Base-by-base conservation (phyloP, 441 rosid species). In the Codiaeum variegatum region DNA sequence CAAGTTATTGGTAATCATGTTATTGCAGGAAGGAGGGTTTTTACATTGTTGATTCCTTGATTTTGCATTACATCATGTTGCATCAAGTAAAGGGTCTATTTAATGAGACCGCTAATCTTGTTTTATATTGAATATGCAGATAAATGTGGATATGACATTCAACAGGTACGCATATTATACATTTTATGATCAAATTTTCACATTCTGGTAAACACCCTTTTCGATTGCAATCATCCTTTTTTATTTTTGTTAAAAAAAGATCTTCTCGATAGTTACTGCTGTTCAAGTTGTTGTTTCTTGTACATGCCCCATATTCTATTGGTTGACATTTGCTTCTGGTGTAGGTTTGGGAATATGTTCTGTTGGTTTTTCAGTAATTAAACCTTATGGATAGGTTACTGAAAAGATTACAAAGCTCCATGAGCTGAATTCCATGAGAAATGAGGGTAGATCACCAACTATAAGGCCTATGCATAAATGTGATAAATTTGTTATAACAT, bases 61-160 rank as follows among this genome's bases (percentile, higher is more conserved):
- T 32, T 34, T 59, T 11, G 34, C 12, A 61, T 26, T 70, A 29
- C 21, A 44, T 40, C 24, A 36, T 66, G 15, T 65, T 58, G 58
- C 24, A 21, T 3, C 70, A 23, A 71, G 59, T 31, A 44, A 62
- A 32, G 66, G 26, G 26, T 21, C 16, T 61, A 62, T 42, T 38
- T 28, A 42, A 29, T 59, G 42, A 62, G 46, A 69, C 29, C 13
- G 13, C 77, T 85, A 71, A 87, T 74, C 38, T 19, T 24, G 51
- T 59, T 66, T 83, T 77, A 19, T 54, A 13, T 47, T 78, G 73
- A 40, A 62, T 66, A 13, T 83, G 85, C 89, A 90, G 94, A 79
- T 69, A 76, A 73, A 73, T 88, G 89, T 62, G 92, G 87, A 58
- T 90, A 84, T 40, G 86, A 88, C 81, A 81, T 86, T 82, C 69